phyloP scores from a whole-genome alignment of 148 eudicot genomes.

The Cornus suecica region DNA sequence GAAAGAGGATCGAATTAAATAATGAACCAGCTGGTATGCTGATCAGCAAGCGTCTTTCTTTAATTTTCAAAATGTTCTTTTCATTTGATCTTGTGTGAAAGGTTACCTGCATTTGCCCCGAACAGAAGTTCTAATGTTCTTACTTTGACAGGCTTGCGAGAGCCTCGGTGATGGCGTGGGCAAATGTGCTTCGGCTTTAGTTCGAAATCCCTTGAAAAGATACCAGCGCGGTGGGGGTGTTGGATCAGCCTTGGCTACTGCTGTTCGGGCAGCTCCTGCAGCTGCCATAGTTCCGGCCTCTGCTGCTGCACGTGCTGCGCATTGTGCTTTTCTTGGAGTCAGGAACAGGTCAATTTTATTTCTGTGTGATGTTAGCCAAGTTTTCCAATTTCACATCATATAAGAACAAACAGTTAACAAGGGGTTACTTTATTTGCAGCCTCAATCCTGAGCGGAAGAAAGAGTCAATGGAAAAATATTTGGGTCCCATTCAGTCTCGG shows the following conservation, averaged over 20 bases:
- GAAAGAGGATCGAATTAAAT: not conserved
- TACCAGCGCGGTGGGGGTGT: conserved; percentile 77
- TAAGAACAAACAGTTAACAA: not conserved
- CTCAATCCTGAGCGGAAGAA: conserved; percentile 86
- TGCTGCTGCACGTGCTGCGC: conserved; percentile 88
- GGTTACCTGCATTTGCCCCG: not conserved
- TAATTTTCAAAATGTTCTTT: no score
- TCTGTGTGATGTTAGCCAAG: not conserved
- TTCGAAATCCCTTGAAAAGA: conserved; percentile 68
- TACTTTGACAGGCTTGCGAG: conserved; percentile 65
- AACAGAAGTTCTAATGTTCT: not conserved
- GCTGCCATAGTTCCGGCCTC: conserved; percentile 95
- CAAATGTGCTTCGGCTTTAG: conserved; percentile 73
- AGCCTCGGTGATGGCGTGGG: conserved; percentile 82
- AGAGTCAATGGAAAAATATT: conserved; percentile 80
- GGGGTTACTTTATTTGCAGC: conserved; percentile 37
- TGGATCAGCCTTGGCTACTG: conserved; percentile 78
- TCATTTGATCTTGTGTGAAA: not conserved
- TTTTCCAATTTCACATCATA: not conserved
- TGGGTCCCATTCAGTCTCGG: conserved; percentile 45
- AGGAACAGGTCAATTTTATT: conserved; percentile 62
- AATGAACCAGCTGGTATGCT: not conserved
- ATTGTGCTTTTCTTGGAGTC: conserved; percentile 82
- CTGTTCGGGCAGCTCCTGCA: conserved; percentile 82
- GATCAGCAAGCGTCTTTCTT: not conserved